Evolutionary conservation across 441 rosid genomes (phyloP).

Genomic region (Breynia disticha): DNA sequence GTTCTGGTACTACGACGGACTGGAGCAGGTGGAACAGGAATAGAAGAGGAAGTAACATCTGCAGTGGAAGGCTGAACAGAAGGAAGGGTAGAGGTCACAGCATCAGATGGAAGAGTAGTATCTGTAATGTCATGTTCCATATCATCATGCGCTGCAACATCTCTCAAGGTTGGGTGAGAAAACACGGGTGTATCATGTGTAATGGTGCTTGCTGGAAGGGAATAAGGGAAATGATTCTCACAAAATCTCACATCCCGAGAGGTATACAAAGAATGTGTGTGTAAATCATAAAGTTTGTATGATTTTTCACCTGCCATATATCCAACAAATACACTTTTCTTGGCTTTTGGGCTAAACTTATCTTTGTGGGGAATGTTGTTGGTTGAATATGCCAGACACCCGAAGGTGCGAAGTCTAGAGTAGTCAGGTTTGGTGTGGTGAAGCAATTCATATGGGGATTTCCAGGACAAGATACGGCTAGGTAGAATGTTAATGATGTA

Average conservation of each 20-base stretch:
- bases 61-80: too few relatives aligned
- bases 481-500: conserved; percentile 1
- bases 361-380: neutral
- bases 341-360: neutral
- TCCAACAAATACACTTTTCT: neutral
- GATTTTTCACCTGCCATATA: neutral
- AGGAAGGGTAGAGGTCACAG: too few relatives aligned
- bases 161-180: too few relatives aligned
- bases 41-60: too few relatives aligned
- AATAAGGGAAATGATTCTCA: neutral
- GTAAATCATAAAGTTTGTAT: neutral
- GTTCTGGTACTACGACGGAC: too few relatives aligned
- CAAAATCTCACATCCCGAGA: neutral
- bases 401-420: neutral
- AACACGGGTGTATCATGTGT: neutral
- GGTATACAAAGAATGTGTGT: neutral
- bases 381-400: neutral
- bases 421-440: neutral
- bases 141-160: too few relatives aligned
- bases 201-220: too few relatives aligned
- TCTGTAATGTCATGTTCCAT: too few relatives aligned
- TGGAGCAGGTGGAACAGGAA: too few relatives aligned
- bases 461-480: neutral
- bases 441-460: neutral
- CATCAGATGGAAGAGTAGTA: too few relatives aligned